Conservation (phyloP, 2,329 filamentous ascomycete species). For the Sclerotinia glacialis region DNA sequence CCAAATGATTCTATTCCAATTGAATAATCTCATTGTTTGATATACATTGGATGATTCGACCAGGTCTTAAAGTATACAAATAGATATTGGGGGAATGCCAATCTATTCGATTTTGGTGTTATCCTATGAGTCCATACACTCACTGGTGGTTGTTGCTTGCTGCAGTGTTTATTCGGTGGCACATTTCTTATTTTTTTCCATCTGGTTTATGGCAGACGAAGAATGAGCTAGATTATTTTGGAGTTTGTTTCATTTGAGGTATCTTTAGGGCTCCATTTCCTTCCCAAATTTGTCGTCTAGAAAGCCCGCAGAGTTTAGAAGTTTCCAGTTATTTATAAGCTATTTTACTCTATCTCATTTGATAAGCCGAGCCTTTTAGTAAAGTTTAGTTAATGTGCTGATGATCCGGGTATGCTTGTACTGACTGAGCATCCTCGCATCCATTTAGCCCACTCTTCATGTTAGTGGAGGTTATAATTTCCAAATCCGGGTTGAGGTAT, state of each 20-base stretch:
- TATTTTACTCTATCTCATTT: not conserved
- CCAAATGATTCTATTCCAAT: too few species aligned
- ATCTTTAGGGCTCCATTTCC: not conserved
- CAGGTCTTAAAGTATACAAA: too few species aligned
- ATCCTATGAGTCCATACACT: not conserved
- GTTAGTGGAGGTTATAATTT: not conserved
- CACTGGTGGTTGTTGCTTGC: not conserved
- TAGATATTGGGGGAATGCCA: too few species aligned
- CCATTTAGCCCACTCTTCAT: not conserved
- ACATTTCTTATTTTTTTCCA: not conserved
- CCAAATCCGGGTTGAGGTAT: not conserved
- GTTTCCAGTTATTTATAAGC: not conserved
- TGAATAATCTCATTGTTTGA: too few species aligned
- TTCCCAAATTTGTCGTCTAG: not conserved
- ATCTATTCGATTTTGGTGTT: too few species aligned
- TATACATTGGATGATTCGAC: too few species aligned
- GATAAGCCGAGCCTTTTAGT: not conserved
- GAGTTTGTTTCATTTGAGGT: not conserved
- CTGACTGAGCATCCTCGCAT: not conserved
- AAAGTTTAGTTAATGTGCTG: too few species aligned
- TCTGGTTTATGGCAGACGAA: conserved; percentile 4
- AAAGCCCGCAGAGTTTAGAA: not conserved
- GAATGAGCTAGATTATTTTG: not conserved
- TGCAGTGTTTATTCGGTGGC: not conserved
- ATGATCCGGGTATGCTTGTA: not conserved